phyloP scores from a whole-genome alignment of 1,139 yeast genomes.

The Scheffersomyces insectosa region DNA sequence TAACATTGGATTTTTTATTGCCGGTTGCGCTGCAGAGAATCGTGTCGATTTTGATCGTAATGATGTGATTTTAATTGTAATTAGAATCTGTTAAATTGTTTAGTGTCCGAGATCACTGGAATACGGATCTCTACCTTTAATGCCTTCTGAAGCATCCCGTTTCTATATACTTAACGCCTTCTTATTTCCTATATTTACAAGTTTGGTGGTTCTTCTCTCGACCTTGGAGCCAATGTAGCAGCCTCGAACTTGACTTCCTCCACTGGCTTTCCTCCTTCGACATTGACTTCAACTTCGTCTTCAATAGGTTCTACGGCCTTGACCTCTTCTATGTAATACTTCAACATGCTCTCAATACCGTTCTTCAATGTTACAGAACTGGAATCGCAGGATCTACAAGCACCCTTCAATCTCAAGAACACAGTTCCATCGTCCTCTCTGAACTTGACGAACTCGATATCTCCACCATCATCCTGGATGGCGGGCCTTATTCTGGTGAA shows the following conservation, averaged over 20 bases:
- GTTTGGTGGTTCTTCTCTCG: conserved; percentile 39
- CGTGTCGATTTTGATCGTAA: too few species aligned
- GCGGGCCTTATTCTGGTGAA: conserved; percentile 97
- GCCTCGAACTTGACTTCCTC: conserved; percentile 19
- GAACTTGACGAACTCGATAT: conserved; percentile 70
- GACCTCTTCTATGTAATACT: conserved; percentile 79
- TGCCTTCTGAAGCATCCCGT: conserved; percentile 6
- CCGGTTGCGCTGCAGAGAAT: too few species aligned
- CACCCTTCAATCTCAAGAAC: conserved; percentile 66
- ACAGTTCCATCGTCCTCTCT: conserved; percentile 67
- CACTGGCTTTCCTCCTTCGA: conserved; percentile 21
- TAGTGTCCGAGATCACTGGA: too few species aligned
- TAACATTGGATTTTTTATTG: too few species aligned
- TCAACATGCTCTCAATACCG: conserved; percentile 81
- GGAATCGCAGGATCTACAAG: conserved; percentile 78
- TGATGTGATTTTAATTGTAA: too few species aligned
- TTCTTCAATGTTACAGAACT: conserved; percentile 74
- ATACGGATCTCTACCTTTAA: conserved; percentile 3
- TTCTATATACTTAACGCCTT: conserved; percentile 1
- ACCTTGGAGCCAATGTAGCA: conserved; percentile 28
- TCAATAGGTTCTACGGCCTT: conserved; percentile 63
- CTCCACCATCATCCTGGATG: conserved; percentile 84
- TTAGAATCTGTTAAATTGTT: too few species aligned
- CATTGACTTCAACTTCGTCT: conserved; percentile 44
- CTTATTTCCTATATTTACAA: conserved; percentile 25